Evolutionary conservation across 108 stramenopile genomes (phyloP), one percentile per base, ranked within the genome.

Genomic region (Cylindrotheca fusiformis): DNA sequence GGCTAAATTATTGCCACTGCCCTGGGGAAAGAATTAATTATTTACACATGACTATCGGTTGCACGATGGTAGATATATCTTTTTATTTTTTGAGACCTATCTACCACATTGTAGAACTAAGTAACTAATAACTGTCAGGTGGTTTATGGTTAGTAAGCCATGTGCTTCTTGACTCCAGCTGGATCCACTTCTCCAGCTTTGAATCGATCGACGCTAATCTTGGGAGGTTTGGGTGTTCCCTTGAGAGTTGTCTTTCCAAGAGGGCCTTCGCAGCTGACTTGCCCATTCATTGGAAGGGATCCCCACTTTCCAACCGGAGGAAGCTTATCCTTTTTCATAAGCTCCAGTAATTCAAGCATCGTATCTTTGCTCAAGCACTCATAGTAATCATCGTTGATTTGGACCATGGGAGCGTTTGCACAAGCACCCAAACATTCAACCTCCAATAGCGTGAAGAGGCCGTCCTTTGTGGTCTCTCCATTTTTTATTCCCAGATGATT

Each of bases 381-480:
- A 69, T 96, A 99, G 84, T 96, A 97, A 81, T 99, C 96, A 80
- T 97, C 96, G 65, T 97, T 96, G 58, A 99, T 76, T 82, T 99
- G 99, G 22, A 99, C 76, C 99, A 99, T 99, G 66, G 99, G 99
- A 17, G 99, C 99, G 81, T 99, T 99, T 44, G 98, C 97, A 76
- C 99, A 99, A 3, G 98, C 95, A n/a, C 99, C 99, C 32, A 99
- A 78, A 75, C 99, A 99, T 65, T 99, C 99, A 21, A 99, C 99
- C 76, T 99, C 99, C 69, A 97, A 63, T 22, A 99, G 76, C 26
- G 99, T 98, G 69, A 99, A 99, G 74, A 97, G 52, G 14, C 99
- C 97, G 76, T 99, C 98, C 60, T 82, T 69, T 26, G 97, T 97
- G 20, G 98, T 98, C 68, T 94, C 93, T 29, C 96, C 97, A 60